These are phyloP conservation scores for Trichoderma pleuroti DNA, from an alignment of 2,329 filamentous ascomycete genomes.

Conservation along the genomic window DNA sequence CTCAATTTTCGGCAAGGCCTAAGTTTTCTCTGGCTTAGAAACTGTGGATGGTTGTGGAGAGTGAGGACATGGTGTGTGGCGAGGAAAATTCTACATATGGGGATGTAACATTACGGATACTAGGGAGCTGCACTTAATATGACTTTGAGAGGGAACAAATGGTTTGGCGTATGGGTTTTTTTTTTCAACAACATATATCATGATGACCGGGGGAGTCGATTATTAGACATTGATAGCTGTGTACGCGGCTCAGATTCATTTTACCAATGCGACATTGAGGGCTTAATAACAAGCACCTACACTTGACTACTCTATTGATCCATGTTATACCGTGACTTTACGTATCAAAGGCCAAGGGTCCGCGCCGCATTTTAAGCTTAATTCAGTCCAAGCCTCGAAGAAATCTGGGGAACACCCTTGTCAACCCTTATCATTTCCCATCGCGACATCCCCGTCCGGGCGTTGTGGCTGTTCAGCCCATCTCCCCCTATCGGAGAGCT, in stretches of 20 bases:
- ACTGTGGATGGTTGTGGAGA: neutral
- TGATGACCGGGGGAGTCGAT: neutral
- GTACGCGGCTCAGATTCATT: neutral
- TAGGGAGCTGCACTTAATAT: conserved; percentile 5
- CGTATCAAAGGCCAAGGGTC: neutral
- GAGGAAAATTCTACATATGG: neutral
- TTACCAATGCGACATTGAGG: neutral
- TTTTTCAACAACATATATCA: neutral
- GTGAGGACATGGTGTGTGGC: neutral
- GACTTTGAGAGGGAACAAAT: neutral
- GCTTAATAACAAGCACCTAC: neutral
- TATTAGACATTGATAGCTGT: neutral
- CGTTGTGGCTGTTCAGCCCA: neutral
- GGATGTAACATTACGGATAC: conserved; percentile 1
- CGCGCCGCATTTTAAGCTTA: neutral
- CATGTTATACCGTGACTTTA: neutral
- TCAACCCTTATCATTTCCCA: neutral
- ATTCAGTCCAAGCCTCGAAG: neutral
- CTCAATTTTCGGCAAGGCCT: conserved; percentile 49
- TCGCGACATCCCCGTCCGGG: neutral
- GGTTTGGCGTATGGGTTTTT: conserved; percentile 2
- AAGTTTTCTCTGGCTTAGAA: conserved; percentile 8
- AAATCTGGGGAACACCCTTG: neutral
- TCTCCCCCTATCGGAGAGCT: neutral
- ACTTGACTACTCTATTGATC: neutral